Percentiles rank a stretch among this genome's conserved stretches.
Evolutionary conservation across 768 basidiomycete genomes (phyloP).

Genomic region (Podaxis mareebaensis): DNA sequence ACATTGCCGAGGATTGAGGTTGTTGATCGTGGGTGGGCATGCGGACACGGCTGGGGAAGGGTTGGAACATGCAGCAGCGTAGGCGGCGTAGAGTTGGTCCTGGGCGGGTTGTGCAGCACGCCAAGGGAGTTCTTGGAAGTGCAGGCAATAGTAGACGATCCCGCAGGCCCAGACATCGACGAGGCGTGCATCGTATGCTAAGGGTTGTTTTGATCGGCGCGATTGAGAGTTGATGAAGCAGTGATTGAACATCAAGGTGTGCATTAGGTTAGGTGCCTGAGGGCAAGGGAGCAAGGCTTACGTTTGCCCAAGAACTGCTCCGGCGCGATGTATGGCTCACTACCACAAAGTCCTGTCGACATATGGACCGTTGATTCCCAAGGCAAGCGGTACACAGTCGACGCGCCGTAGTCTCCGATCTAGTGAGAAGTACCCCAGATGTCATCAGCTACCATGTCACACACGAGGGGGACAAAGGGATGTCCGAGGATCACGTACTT

Average conservation of each 20-base stretch:
- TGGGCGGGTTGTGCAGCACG: slow-evolving; percentile 78
- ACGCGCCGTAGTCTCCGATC: slow-evolving; percentile 99
- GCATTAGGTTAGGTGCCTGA: slow-evolving; percentile 33
- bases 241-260: slow-evolving; percentile 29
- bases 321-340: slow-evolving; percentile 98
- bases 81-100: slow-evolving; percentile 81
- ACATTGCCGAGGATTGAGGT: slow-evolving; percentile 84
- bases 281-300: slow-evolving; percentile 50
- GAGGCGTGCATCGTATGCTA: slow-evolving; percentile 95
- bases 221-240: slow-evolving; percentile 13
- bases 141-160: slow-evolving; percentile 97
- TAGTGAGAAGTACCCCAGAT: slow-evolving; percentile 28
- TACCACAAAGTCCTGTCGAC: slow-evolving; percentile 95
- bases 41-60: slow-evolving; percentile 43
- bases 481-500: slow-evolving; percentile 50
- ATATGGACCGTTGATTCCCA: slow-evolving; percentile 98
- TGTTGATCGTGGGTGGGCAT: slow-evolving; percentile 76
- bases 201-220: slow-evolving; percentile 7
- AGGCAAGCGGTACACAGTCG: slow-evolving; percentile 97
- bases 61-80: slow-evolving; percentile 60
- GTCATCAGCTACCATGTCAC: not conserved
- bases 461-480: not conserved
- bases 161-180: slow-evolving; percentile 99
- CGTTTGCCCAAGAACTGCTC: slow-evolving; percentile 97
- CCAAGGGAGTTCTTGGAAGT: slow-evolving; percentile 98